Base-by-base conservation (phyloP, 2,329 filamentous ascomycete species). In the Parasarocladium wereldwijsianum region DNA sequence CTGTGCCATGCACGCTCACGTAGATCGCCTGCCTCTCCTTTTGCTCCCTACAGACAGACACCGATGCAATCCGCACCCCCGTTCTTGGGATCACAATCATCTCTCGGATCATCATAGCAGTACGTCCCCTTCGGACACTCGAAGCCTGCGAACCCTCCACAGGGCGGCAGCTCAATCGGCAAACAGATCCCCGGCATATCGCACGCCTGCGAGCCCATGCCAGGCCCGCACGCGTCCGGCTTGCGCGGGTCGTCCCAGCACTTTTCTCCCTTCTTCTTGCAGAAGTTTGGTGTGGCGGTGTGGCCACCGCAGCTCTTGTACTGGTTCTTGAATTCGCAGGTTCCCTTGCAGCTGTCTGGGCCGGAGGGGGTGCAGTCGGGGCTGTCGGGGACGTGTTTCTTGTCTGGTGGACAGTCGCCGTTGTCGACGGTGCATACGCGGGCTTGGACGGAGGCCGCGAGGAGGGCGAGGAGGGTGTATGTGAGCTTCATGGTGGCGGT, bases 221-320 rank as follows among this genome's bases (percentile, higher is more conserved):
- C n/a, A n/a, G n/a, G n/a, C 8, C 42, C 42, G 32, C 44, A 45
- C 15, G 34, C 17, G 38, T 40, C 8, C 33, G 29, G 25, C 5
- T 18, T 26, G 21, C 52, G 45, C 8, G 54, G 51, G 16, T 57
- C 51, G 32, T 55, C 42, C 10, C 43, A 34, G 31, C 54, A 57
- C 3, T 36, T 32, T 8, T 23, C 19, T 3, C 37, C 38, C 8
- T 38, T 37, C 12, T 33, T 32, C 17, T 39, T 34, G 38, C 52
- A 56, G 0, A 33, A 26, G 1, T 34, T 29, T 6, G 50, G 50
- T 8, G 34, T 33, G 10, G 35, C 8, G 2, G 35, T 37, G 25
- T 41, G 38, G 5, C 53, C 52, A 7, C 53, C 54, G 32, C 54
- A 57, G 8, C 34, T 28, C 2, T 35, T 28, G 32, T 55, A 57